Evolutionary conservation across 139 green algal genomes (phyloP).

Genomic region (Yamagishiella unicocca): DNA sequence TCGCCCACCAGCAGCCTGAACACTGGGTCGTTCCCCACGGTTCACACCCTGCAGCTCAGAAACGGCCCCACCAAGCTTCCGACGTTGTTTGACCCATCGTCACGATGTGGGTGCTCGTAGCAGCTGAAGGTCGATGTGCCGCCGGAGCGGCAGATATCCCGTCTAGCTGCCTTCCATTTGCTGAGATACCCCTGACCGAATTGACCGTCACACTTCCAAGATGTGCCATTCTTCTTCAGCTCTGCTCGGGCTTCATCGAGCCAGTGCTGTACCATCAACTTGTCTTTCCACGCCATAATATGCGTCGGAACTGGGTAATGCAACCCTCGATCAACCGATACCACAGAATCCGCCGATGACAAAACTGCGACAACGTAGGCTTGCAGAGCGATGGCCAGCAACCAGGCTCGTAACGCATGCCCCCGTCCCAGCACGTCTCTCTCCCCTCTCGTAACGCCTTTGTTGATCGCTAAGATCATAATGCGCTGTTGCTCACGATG

Average conservation of each 20-base stretch:
- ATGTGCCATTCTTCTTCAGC: slow-evolving; percentile 14
- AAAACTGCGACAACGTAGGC: too few species aligned
- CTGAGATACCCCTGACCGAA: slow-evolving; percentile 19
- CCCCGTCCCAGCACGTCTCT: too few species aligned
- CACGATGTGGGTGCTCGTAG: not conserved
- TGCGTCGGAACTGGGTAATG: slow-evolving; percentile 4
- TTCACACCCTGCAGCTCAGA: too few species aligned
- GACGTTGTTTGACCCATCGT: not conserved
- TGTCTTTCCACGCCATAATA: not conserved
- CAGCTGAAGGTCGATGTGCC: slow-evolving; percentile 14
- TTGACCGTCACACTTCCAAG: not conserved
- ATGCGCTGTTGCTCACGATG: too few species aligned
- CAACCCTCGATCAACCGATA: too few species aligned
- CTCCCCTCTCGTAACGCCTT: too few species aligned
- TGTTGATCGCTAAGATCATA: too few species aligned
- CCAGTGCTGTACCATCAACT: slow-evolving; percentile 6
- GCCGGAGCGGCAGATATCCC: slow-evolving; percentile 1
- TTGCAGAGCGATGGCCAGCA: too few species aligned
- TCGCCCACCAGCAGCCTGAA: not conserved
- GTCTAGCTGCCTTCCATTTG: not conserved
- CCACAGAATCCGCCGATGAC: too few species aligned
- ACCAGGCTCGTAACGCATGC: too few species aligned
- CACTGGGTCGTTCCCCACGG: not conserved
- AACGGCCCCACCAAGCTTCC: slow-evolving; percentile 12
- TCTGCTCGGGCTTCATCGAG: not conserved